Evolutionary conservation across 73 alveolate genomes (phyloP).

Genomic region (Paramecium primaurelia): DNA sequence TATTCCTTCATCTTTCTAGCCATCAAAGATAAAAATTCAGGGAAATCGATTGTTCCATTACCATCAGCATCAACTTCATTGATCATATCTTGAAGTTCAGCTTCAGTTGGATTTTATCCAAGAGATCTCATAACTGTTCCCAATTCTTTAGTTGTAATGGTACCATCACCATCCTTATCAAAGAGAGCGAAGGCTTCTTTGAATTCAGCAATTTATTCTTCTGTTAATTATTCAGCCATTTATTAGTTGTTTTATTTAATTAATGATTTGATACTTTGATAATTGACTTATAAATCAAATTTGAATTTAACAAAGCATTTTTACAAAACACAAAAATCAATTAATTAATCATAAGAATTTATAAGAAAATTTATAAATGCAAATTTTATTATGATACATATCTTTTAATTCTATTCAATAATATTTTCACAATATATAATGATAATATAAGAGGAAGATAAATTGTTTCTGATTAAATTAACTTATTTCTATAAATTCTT

Average conservation of each 20-base stretch:
- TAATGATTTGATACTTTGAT: neutral
- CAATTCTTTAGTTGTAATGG: constrained; percentile 78
- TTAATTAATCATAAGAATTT: neutral
- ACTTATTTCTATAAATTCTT: neutral
- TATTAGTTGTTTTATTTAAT: neutral
- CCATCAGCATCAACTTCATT: constrained; percentile 53
- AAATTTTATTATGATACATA: neutral
- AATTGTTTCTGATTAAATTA: neutral
- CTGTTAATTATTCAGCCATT: constrained; percentile 63
- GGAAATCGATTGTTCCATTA: constrained; percentile 45
- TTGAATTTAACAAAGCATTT: constrained; percentile 13
- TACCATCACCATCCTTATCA: constrained; percentile 90
- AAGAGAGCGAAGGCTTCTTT: constrained; percentile 90
- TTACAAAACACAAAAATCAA: neutral
- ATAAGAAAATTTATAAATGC: neutral
- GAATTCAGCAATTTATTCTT: constrained; percentile 84
- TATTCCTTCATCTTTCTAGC: constrained; percentile 54
- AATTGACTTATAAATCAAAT: neutral
- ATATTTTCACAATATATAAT: too few relatives aligned
- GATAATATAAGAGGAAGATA: neutral
- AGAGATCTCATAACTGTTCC: constrained; percentile 79
- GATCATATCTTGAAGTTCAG: constrained; percentile 34
- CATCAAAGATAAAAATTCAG: constrained; percentile 48
- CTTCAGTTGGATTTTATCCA: constrained; percentile 49
- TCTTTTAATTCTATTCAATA: neutral